Evolutionary conservation across 1,284 basidiomycete genomes (phyloP).

Genomic region (Ustilago esculenta): DNA sequence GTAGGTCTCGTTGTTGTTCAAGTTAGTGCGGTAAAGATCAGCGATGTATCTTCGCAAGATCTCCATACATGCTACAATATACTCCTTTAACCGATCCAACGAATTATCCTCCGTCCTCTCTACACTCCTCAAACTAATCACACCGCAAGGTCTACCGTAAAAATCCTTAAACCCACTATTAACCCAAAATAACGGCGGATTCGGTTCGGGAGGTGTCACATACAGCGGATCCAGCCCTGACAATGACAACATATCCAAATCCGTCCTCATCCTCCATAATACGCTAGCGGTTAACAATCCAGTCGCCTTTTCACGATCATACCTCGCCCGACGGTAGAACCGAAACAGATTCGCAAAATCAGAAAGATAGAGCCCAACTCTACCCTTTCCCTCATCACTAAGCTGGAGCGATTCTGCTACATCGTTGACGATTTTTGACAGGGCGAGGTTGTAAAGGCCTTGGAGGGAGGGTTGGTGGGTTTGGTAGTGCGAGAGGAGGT

Average conservation of each 20-base stretch:
- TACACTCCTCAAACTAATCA: constrained; percentile 58
- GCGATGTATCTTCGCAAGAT: constrained; percentile 58
- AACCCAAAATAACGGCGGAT: constrained; percentile 64
- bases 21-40: constrained; percentile 31
- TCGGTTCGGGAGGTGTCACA: constrained; percentile 39
- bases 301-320: constrained; percentile 40
- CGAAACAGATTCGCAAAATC: constrained; percentile 57
- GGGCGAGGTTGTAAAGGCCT: constrained; percentile 23
- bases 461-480: constrained; percentile 14
- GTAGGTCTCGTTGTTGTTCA: constrained; percentile 4
- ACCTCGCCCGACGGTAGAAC: constrained; percentile 53
- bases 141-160: constrained; percentile 57
- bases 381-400: constrained; percentile 31
- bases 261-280: constrained; percentile 58
- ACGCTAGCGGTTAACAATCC: constrained; percentile 42
- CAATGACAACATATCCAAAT: constrained; percentile 51
- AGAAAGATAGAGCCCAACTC: constrained; percentile 25
- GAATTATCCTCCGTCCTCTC: constrained; percentile 54
- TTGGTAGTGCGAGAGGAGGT: constrained; percentile 34
- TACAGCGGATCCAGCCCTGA: constrained; percentile 59
- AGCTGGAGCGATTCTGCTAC: constrained; percentile 30
- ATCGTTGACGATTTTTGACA: constrained; percentile 31
- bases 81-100: constrained; percentile 62
- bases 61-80: constrained; percentile 64
- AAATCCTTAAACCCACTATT: constrained; percentile 58